Conservation (phyloP, 805 yeast genomes). For the Diddensiella transvaalensis region DNA sequence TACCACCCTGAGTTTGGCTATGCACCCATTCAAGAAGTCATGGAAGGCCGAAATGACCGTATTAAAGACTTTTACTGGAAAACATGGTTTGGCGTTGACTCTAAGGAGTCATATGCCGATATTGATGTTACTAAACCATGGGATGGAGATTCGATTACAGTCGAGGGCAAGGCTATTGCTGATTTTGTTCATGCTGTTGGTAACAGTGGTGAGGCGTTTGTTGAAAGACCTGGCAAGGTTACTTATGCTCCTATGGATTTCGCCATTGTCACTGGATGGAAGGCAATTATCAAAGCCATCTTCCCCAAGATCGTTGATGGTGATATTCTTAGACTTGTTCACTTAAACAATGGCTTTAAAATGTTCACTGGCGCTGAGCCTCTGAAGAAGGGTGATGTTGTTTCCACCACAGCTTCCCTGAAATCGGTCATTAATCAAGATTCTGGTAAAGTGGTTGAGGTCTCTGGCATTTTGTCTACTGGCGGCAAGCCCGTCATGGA, state of each 20-base stretch:
- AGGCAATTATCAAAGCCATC: slow-evolving; percentile 94
- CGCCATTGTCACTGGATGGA: slow-evolving; percentile 98
- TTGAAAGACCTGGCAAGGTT: slow-evolving; percentile 69
- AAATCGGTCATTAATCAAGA: slow-evolving; percentile 87
- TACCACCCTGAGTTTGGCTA: slow-evolving; percentile 87
- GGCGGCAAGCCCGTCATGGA: slow-evolving; percentile 82
- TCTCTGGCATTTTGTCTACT: slow-evolving; percentile 71
- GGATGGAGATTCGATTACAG: slow-evolving; percentile 62
- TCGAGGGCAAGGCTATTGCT: slow-evolving; percentile 73
- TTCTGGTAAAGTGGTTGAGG: slow-evolving; percentile 94
- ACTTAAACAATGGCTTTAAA: slow-evolving; percentile 88
- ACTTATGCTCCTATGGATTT: slow-evolving; percentile 98
- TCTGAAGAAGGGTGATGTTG: slow-evolving; percentile 81
- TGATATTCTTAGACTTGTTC: slow-evolving; percentile 89
- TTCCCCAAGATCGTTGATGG: slow-evolving; percentile 97
- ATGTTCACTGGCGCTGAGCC: slow-evolving; percentile 92
- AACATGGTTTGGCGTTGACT: slow-evolving; percentile 78
- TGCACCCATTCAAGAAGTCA: slow-evolving; percentile 88
- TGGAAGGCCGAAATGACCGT: slow-evolving; percentile 86
- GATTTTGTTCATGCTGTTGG: slow-evolving; percentile 97
- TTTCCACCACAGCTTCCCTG: slow-evolving; percentile 77
- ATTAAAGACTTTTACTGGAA: slow-evolving; percentile 97
- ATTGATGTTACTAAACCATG: slow-evolving; percentile 66
- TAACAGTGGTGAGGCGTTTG: slow-evolving; percentile 94
- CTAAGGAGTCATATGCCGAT: slow-evolving; percentile 50